These are phyloP conservation scores for Metschnikowia santaceciliae DNA, from an alignment of 805 yeast genomes.

Conservation along the genomic window DNA sequence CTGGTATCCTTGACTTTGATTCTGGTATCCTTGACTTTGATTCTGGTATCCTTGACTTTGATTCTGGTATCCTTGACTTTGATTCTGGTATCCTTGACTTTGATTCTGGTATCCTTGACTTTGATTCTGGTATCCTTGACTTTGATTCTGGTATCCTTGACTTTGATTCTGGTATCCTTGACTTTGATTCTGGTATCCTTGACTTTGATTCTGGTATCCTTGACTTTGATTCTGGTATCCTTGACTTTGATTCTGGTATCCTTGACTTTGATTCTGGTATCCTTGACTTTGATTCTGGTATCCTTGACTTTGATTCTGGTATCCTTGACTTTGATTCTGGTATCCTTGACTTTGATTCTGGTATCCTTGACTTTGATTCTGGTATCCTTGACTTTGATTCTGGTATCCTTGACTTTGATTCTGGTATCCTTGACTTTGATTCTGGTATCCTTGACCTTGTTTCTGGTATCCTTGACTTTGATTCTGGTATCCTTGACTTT, in stretches of 20 bases:
- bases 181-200: not conserved
- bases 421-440: not conserved
- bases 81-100: not conserved
- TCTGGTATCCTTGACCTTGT: not conserved
- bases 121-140: not conserved
- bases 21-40: not conserved
- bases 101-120: not conserved
- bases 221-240: not conserved
- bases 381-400: not conserved
- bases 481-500: not conserved
- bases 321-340: not conserved
- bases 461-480: not conserved
- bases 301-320: not conserved
- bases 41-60: not conserved
- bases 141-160: not conserved
- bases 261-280: not conserved
- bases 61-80: not conserved
- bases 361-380: not conserved
- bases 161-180: not conserved
- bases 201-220: not conserved
- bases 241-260: not conserved
- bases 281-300: too few species aligned
- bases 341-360: too few species aligned
- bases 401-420: not conserved
- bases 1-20: not conserved